Evolutionary conservation across 352 stramenopile species (phyloP), one percentile per base, ranked within the genome.

Genomic region (Phytophthora citrophthora): DNA sequence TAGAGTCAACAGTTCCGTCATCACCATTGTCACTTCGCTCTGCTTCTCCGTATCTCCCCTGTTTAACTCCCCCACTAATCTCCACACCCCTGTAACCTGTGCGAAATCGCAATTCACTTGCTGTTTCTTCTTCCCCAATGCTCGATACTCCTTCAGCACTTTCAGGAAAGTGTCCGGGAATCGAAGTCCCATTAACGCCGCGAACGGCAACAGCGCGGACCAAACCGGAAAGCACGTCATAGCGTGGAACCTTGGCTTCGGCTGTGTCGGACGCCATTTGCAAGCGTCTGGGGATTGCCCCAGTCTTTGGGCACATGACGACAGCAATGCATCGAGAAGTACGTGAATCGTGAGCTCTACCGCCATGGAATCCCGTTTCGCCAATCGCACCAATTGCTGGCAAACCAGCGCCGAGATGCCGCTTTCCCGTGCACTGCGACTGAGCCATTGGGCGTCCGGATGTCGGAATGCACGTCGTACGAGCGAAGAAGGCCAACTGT

Each of bases 201-300:
- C 44, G 26, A 89, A 83, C n/a, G 81, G 83, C 52, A 83, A 61
- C 59, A 92, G 43, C 10, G 76, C 49, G 23, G 83, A 76, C 83
- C 83, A 92, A 2, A 84, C 58, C 2, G 64, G 59, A 1, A 83
- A 81, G 65, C 83, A 92, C 23, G 64, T 64, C 83, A 92, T 92
- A 5, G 77, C 57, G 50, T 88, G 77, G 43, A 83, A 90, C 48
- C 72, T 64, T 0, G 83, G 83, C 47, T 88, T 89, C 24, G 66
- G 48, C 32, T 76, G 59, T 20, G 12, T 47, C 2, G 58, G 29
- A 6, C 61, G 57, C 83, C 83, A 92, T 50, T 68, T 73, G 40
- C 83, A 92, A 15, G 69, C 73, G 7, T 69, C 54, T 43, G 67
- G 61, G 0, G 40, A 6, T 10, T 27, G 23, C 13, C 57, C 68